Conservation (phyloP, 2,329 filamentous ascomycete genomes). For the Elsinoe arachidis region DNA sequence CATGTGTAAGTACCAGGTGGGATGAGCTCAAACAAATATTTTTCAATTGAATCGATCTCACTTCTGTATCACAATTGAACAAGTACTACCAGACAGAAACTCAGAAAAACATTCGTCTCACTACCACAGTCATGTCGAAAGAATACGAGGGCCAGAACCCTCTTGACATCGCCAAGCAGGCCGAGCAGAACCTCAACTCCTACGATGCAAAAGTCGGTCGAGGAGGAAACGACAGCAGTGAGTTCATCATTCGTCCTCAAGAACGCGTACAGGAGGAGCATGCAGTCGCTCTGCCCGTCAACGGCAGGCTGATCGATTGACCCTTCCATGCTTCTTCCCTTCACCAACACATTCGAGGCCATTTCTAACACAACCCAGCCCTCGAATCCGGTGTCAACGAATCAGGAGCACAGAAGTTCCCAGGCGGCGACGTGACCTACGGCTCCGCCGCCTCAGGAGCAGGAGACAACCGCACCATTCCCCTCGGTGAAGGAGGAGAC, state of each 20-base stretch:
- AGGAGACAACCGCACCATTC: constrained; percentile 41
- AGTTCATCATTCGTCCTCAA: background rate
- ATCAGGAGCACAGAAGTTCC: constrained; percentile 34
- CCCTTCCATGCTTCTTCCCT: background rate
- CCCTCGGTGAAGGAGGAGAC: constrained; percentile 37
- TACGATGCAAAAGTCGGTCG: constrained; percentile 28
- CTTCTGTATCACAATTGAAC: background rate
- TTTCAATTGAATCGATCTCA: background rate
- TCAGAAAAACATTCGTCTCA: background rate
- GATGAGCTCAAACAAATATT: background rate
- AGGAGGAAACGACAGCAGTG: constrained; percentile 32
- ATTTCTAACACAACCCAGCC: constrained; percentile 24
- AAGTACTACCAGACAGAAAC: background rate
- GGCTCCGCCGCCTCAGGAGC: constrained; percentile 37
- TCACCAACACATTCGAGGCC: background rate
- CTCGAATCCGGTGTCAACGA: constrained; percentile 41
- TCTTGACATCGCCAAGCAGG: constrained; percentile 37
- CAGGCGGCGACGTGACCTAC: constrained; percentile 35
- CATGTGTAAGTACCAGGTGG: background rate
- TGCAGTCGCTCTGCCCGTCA: too few relatives aligned
- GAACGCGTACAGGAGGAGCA: too few relatives aligned
- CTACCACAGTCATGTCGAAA: constrained; percentile 32
- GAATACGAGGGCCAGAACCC: constrained; percentile 35
- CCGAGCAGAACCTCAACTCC: constrained; percentile 42
- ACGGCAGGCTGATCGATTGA: too few relatives aligned